Percentiles rank a stretch among this genome's conserved stretches.
phyloP scores from a whole-genome alignment of 495 filamentous ascomycete genomes.

The Xylaria grammica region DNA sequence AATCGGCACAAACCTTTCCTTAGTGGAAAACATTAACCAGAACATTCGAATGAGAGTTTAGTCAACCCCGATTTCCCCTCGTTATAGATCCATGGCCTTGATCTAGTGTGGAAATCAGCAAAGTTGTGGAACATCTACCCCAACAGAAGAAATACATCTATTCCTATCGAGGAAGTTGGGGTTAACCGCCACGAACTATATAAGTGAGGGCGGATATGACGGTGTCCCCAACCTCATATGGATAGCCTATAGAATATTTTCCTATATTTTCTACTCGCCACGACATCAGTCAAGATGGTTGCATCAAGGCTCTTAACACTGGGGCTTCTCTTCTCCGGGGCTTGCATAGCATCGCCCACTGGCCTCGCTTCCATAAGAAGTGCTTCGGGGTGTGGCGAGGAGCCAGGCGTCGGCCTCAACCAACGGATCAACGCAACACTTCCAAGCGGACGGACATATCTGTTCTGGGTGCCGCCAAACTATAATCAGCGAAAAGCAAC shows the following conservation, averaged over 20 bases:
- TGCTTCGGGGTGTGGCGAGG: background rate
- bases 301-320: background rate
- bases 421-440: background rate
- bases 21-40: background rate
- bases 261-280: background rate
- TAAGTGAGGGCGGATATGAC: background rate
- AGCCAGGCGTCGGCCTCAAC: constrained; percentile 6
- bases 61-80: too few species aligned
- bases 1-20: background rate
- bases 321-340: background rate
- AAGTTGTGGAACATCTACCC: too few species aligned
- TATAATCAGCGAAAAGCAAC: constrained; percentile 40
- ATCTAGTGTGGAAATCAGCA: too few species aligned
- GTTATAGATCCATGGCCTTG: too few species aligned
- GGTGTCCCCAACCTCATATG: background rate
- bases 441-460: constrained; percentile 39
- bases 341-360: background rate
- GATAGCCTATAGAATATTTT: background rate
- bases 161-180: background rate
- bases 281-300: background rate
- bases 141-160: too few species aligned
- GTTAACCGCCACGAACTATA: background rate
- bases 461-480: constrained; percentile 45
- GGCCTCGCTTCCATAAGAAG: background rate
- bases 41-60: too few species aligned